Conservation (phyloP, 2,329 filamentous ascomycete genomes). For the Neopestalotiopsis rosae region DNA sequence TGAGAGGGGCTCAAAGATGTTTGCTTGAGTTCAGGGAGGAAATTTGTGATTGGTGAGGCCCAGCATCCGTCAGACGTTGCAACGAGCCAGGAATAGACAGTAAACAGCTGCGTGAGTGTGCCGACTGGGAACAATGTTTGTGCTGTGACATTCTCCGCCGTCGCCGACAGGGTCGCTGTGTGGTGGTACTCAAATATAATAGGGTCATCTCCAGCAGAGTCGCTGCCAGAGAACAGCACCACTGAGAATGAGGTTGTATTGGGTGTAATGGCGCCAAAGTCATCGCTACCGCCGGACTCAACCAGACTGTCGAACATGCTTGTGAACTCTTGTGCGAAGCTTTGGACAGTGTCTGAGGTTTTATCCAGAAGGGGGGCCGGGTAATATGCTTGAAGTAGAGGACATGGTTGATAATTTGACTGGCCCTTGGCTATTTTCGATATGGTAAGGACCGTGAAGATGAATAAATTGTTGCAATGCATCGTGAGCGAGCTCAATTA, state of each 20-base stretch:
- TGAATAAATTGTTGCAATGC: neutral
- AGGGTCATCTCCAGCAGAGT: constrained; percentile 16
- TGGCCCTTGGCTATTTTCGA: neutral
- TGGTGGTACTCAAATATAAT: constrained; percentile 31
- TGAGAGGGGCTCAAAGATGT: neutral
- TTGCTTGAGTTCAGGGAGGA: constrained; percentile 27
- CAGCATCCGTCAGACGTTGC: constrained; percentile 33
- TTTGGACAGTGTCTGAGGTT: constrained; percentile 1
- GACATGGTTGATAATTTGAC: constrained; percentile 10
- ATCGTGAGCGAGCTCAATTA: neutral
- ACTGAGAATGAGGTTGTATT: constrained; percentile 35
- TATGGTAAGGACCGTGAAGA: neutral
- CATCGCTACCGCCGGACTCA: constrained; percentile 23
- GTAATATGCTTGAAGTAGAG: constrained; percentile 15
- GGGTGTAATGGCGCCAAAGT: constrained; percentile 30
- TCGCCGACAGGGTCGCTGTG: constrained; percentile 22
- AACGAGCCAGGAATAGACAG: constrained; percentile 38
- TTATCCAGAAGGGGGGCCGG: constrained; percentile 3
- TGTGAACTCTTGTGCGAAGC: constrained; percentile 21
- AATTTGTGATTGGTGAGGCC: constrained; percentile 34
- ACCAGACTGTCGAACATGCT: constrained; percentile 27
- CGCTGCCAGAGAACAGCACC: constrained; percentile 28
- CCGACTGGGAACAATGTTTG: constrained; percentile 35
- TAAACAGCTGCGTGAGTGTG: constrained; percentile 38
- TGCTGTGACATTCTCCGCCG: constrained; percentile 22